Percentiles rank a stretch among this genome's conserved stretches.
Evolutionary conservation across 225 moss, liverwort and hornwort genomes (phyloP).

Genomic region (Pleurozium schreberi): DNA sequence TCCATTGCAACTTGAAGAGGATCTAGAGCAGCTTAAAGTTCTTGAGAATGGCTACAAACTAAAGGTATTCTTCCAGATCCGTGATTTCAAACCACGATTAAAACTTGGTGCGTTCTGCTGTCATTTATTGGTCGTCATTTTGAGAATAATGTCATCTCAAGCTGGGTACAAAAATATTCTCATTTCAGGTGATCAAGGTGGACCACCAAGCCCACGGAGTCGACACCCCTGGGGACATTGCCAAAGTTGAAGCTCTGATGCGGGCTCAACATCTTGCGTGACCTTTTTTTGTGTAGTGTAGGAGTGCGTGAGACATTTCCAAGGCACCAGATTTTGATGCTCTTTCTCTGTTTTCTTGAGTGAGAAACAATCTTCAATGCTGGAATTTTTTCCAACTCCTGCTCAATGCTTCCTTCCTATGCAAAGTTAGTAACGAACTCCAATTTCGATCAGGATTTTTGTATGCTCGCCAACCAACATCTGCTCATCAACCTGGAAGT

Average conservation of each 20-base stretch:
- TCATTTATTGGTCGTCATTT: background rate
- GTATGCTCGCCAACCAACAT: background rate
- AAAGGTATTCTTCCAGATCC: conserved; percentile 32
- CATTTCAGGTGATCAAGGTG: conserved; percentile 84
- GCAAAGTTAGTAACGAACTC: background rate
- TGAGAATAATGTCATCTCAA: background rate
- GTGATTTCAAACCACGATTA: background rate
- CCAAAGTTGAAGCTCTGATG: conserved; percentile 71
- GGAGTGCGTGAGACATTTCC: background rate
- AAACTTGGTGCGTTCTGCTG: background rate
- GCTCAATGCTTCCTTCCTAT: background rate
- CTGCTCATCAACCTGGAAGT: background rate
- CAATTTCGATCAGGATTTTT: background rate
- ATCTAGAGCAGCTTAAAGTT: conserved; percentile 94
- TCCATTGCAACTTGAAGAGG: conserved; percentile 81
- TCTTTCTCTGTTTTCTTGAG: conserved; percentile 10
- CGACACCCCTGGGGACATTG: conserved; percentile 70
- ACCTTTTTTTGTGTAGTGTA: background rate
- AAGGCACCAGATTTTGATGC: conserved; percentile 16
- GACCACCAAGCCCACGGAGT: conserved; percentile 85
- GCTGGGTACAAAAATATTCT: background rate
- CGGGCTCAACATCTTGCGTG: conserved; percentile 37
- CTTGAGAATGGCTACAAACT: conserved; percentile 90
- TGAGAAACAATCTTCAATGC: conserved; percentile 7
- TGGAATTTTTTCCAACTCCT: background rate